Base-by-base conservation (phyloP, 2,329 filamentous ascomycete genomes). In the Lasiodiplodia sp. region DNA sequence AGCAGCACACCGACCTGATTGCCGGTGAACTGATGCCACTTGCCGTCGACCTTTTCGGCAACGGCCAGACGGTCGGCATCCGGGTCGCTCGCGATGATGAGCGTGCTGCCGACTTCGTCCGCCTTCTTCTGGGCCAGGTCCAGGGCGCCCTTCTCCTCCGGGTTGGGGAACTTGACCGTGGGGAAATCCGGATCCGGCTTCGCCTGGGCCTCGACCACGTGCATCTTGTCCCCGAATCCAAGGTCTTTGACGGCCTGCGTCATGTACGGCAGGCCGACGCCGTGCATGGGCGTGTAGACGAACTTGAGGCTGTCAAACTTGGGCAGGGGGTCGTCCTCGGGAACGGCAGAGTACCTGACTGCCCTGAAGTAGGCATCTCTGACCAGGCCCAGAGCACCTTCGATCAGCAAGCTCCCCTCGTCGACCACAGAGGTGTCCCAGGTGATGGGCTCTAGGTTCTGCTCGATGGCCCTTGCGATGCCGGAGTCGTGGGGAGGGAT, bases 1-100 rank as follows among this genome's bases (percentile, higher is more conserved):
- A 91, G 79, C 11, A 91, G 81, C 21, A 88, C 82, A 40, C 88
- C 88, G 18, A 90, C 80, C 72, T 91, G 87, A 71, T 91, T 90
- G n/a, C 88, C 88, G 0, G 87, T 90, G 73, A 90, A 86, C 58
- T 87, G 84, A 67, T 86, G 84, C 87, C 88, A 91, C 70, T 77
- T 78, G 12, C 83, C 85, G 40, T 79, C 83, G 4, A 88, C 81
- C 73, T 86, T 87, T 73, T 90, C 85, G 4, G 88, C 88, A 7
- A 82, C 86, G 7, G 88, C 87, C 70, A 91, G 86, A 23, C 88
- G 85, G 76, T 91, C 88, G 18, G 88, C 88, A 74, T 91, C 88
- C 1, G 88, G 88, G 72, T 91, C 88, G 72, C 87, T 89, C 12
- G 88, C 88, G 34, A 91, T 78, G 47, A 90, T 85, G 51, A 90